Percentiles rank a stretch among this genome's conserved stretches.
Evolutionary conservation across 208 protist species (phyloP).

Genomic region (Cochliopodium minus): DNA sequence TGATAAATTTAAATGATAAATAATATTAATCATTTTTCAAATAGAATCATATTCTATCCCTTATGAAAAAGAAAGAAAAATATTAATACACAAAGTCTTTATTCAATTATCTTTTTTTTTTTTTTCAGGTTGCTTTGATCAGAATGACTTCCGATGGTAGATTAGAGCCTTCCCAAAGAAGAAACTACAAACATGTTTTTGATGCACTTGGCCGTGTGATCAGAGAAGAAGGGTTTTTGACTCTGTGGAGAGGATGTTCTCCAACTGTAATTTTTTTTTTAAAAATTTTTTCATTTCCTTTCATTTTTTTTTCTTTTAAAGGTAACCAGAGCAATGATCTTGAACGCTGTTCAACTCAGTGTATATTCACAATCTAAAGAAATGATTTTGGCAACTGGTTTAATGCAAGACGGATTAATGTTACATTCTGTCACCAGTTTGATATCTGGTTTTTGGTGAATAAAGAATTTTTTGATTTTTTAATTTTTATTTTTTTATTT

Average conservation of each 20-base stretch:
- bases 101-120: too few relatives aligned
- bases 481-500: too few relatives aligned
- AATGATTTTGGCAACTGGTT: neutral
- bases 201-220: neutral
- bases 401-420: neutral
- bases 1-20: too few relatives aligned
- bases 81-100: too few relatives aligned
- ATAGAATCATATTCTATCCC: too few relatives aligned
- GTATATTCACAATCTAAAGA: slow-evolving; percentile 2
- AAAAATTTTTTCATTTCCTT: too few relatives aligned
- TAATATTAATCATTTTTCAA: too few relatives aligned
- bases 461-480: too few relatives aligned
- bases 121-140: too few relatives aligned
- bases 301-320: too few relatives aligned
- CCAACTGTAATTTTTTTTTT: too few relatives aligned
- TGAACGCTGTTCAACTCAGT: slow-evolving; percentile 3
- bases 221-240: neutral
- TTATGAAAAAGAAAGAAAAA: too few relatives aligned
- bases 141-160: neutral
- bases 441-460: neutral
- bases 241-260: neutral
- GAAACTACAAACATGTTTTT: neutral
- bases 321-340: neutral
- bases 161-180: neutral
- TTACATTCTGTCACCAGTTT: neutral